Base-by-base conservation (phyloP, 768 basidiomycete genomes). In the Rubroboletus pulcherrimus region DNA sequence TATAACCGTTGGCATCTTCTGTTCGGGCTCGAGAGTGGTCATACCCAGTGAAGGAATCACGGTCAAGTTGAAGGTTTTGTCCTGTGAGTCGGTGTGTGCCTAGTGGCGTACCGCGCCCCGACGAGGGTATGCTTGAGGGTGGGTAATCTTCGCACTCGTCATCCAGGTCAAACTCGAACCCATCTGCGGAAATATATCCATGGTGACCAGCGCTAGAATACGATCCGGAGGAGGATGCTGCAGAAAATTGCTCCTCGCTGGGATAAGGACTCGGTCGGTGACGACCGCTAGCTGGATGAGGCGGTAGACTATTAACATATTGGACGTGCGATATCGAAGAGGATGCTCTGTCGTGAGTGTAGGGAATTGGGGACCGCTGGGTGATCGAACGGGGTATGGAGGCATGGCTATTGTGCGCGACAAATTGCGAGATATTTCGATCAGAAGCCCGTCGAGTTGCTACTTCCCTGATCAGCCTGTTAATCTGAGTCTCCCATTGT, bases 401-500 rank as follows among this genome's bases (percentile, higher is more conserved):
- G 69, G 78, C 34, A 77, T 80, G 71, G 65, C 71, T 71, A 51
- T 76, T 60, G 51, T 75, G 66, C 71, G 72, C 51, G 19, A 71
- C 68, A 41, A 86, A 77, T 40, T 81, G 80, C 44, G 84, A 77
- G 50, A 83, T 69, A 54, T 77, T 79, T 35, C 87, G 81, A 56
- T 90, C 89, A 1, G 83, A 82, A 7, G 79, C 83, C 59, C 89
- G 80, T 48, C 90, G 81, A 56, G 76, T 80, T n/a, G 84, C 83
- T 45, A 86, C 80, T 64, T 86, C 86, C 62, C 83, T 83, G 67
- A 98, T 93, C 34, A 98, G 79, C 42, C 91, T 87, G 69, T 87
- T 93, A 62, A 98, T 89, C 56, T 87, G 84, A 15, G 83, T 78
- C 68, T 97, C 91, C 97, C 97, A 99, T 65, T 93, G 89, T 44